Conservation (phyloP, 441 rosid genomes). For the Theobroma grandiflorum region DNA sequence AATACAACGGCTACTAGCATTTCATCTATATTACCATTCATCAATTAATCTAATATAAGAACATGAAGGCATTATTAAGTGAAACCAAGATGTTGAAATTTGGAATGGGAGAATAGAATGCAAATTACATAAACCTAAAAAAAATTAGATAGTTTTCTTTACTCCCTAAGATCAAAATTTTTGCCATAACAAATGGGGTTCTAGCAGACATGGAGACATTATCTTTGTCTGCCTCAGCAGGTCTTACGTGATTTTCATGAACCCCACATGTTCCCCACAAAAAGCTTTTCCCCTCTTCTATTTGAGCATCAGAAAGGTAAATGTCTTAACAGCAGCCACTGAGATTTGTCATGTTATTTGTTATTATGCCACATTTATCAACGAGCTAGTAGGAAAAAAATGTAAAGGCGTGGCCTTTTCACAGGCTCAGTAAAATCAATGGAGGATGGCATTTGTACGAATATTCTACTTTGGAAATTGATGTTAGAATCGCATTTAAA, state of each 20-base stretch:
- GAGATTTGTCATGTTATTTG: background rate
- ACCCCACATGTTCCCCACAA: slow-evolving; percentile 25
- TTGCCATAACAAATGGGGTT: background rate
- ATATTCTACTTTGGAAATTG: slow-evolving; percentile 14
- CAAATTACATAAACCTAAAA: background rate
- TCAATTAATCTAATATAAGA: too few species aligned
- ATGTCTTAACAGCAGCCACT: background rate
- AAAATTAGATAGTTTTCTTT: background rate
- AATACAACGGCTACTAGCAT: too few species aligned
- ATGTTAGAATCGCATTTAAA: background rate
- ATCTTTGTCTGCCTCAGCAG: slow-evolving; percentile 33
- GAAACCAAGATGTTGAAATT: background rate
- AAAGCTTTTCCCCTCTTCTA: background rate
- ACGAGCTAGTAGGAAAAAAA: background rate
- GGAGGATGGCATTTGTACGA: background rate
- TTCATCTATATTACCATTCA: too few species aligned
- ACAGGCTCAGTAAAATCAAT: background rate
- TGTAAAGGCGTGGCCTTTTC: background rate
- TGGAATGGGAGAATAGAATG: background rate
- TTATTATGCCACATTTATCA: background rate
- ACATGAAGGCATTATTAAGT: background rate
- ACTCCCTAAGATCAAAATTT: background rate
- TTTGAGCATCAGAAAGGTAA: background rate
- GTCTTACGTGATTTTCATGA: slow-evolving; percentile 31
- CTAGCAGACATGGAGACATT: slow-evolving; percentile 17